Base-by-base conservation (phyloP, 2,329 filamentous ascomycete genomes). In the Alternaria conjuncta region DNA sequence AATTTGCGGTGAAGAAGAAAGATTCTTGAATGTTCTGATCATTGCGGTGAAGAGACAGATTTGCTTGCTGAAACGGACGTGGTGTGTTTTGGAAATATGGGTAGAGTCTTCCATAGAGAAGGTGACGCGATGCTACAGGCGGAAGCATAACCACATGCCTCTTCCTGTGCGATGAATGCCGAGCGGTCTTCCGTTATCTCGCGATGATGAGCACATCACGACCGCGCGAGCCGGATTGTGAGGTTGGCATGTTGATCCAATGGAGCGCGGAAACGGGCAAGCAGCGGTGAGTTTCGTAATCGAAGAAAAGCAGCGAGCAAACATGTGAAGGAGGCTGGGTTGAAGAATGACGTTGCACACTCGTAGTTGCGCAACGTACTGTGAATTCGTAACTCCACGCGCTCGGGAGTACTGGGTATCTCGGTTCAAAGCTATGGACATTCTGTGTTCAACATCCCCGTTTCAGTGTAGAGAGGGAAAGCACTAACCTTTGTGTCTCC, bases 1-100 rank as follows among this genome's bases (percentile, higher is more conserved):
- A 66, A 68, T 49, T 70, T 71, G 69, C 72, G 69, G 71, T 75
- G 72, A 65, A 55, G 44, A 61, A 47, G 44, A 56, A 25, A 51
- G 21, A 51, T 49, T 65, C 51, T 64, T 56, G 55, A 62, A 67
- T 62, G 60, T 70, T 65, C 58, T 56, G 55, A 60, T 55, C 47
- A 57, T 64, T 55, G 61, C 45, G 57, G 64, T 62, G 60, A 55
- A 50, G 56, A 64, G 55, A 41, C 2, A 62, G 49, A 30, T 20
- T 21, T 60, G 64, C 70, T 65, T 71, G 55, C 55, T 71, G 65
- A 63, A 53, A 57, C 50, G 62, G 45, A 58, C 51, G 61, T 62
- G 62, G 62, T 64, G 63, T 69, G 67, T 71, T 69, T 69, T 66
- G 65, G 61, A 70, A 51, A 51, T 57, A 60, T 56, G 49, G 50